Base-by-base conservation (phyloP, 805 yeast genomes). In the Candida ulmi region DNA sequence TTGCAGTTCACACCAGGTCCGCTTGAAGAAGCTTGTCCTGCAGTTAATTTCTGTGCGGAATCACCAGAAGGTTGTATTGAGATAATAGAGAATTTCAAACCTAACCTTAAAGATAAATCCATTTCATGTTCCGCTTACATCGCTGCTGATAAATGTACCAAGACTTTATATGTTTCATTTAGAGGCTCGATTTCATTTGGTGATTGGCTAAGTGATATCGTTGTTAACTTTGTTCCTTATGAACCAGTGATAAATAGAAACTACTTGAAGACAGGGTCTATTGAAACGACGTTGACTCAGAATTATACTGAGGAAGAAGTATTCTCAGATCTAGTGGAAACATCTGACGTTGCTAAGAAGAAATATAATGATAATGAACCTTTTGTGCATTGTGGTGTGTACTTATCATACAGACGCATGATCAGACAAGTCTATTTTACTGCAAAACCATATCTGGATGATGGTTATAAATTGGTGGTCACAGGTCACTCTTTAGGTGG, bases 401-500 rank as follows among this genome's bases (percentile, higher is more conserved):
- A 71, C 37, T 52, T 63, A 15, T 72, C 76, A 16, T 58, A 73
- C 31, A 58, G 61, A 38, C 63, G 62, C 11, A 67, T 76, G 42
- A 63, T 69, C 35, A 58, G 53, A 2, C 48, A 58, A 9, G 61
- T 80, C 1, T 49, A 59, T 12, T 43, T 48, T 2, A 49, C 70
- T 16, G 54, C 62, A 17, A 42, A 56, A 11, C 50, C 62, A 16
- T 60, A 70, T 19, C 24, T 47, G 26, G 48, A 43, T 5, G 74
- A 78, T 0, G 69, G 66, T 18, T 80, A 78, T 54, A 54, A 65
- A 17, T 42, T 83, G 5, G 66, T 73, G 2, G 67, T 81, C 2
- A 64, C 79, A 1, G 95, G 95, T 0, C 95, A 86, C 58, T 85
- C 93, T 0, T 59, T 85, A 31, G 90, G 90, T 3, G 95, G 81